Evolutionary conservation across 2,329 filamentous ascomycete species (phyloP).

Genomic region (Venturia oleaginea): DNA sequence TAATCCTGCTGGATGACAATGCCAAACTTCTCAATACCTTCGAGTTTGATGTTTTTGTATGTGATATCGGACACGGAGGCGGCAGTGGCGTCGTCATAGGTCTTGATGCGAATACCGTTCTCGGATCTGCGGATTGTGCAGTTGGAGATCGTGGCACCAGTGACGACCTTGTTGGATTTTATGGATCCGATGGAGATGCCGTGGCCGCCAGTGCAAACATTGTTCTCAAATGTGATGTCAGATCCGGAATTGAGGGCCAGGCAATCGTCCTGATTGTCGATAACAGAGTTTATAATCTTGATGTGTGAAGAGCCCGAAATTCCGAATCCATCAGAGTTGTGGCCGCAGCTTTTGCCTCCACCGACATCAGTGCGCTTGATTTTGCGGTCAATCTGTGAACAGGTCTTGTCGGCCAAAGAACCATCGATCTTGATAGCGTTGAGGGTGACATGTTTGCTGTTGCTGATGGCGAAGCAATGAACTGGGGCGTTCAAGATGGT

Average conservation of each 20-base stretch:
- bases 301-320: constrained; percentile 41
- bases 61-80: constrained; percentile 35
- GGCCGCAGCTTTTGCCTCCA: constrained; percentile 25
- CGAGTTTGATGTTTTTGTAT: constrained; percentile 39
- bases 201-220: constrained; percentile 43
- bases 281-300: constrained; percentile 41
- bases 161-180: constrained; percentile 31
- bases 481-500: constrained; percentile 48
- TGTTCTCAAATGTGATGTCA: constrained; percentile 28
- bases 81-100: not conserved
- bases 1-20: constrained; percentile 47
- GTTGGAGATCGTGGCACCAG: not conserved
- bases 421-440: constrained; percentile 48
- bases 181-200: constrained; percentile 52
- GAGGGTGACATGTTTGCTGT: constrained; percentile 36
- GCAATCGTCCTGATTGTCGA: constrained; percentile 53
- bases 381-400: constrained; percentile 23
- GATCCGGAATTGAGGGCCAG: constrained; percentile 49
- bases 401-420: constrained; percentile 39
- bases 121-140: constrained; percentile 40
- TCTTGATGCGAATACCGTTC: constrained; percentile 51
- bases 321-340: constrained; percentile 51
- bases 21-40: constrained; percentile 38
- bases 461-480: constrained; percentile 42
- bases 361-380: constrained; percentile 6